phyloP scores from a whole-genome alignment of 1,139 yeast genomes.

The Pichiaceae sp. region DNA sequence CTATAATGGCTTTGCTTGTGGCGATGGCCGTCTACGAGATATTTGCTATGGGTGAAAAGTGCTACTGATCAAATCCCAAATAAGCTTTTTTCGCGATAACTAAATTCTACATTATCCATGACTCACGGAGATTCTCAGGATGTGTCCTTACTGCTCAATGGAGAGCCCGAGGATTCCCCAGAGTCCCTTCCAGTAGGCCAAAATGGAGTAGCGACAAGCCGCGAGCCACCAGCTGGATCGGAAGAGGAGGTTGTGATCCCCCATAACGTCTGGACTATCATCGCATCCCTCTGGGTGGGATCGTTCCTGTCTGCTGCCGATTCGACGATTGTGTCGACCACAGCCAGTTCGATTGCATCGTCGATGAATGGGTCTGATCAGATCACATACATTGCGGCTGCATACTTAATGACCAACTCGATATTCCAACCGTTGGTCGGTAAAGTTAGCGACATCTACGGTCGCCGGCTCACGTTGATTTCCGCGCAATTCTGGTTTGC shows the following conservation, averaged over 20 bases:
- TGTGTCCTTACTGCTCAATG: no score
- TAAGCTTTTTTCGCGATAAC: no score
- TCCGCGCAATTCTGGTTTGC: slow-evolving; percentile 38
- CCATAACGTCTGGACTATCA: slow-evolving; percentile 14
- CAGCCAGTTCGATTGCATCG: slow-evolving; percentile 27
- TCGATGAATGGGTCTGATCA: slow-evolving; percentile 30
- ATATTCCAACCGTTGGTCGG: slow-evolving; percentile 78
- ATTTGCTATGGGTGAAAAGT: slow-evolving; percentile 4
- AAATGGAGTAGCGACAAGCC: no score
- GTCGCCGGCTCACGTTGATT: slow-evolving; percentile 25
- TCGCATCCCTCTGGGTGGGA: slow-evolving; percentile 27
- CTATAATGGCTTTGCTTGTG: slow-evolving; percentile 28
- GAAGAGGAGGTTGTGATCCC: slow-evolving; percentile 17
- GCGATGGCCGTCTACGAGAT: slow-evolving; percentile 30
- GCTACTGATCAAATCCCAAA: no score
- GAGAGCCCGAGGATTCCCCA: no score
- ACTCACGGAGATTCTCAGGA: no score
- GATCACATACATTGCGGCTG: slow-evolving; percentile 33
- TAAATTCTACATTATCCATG: no score
- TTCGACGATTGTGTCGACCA: slow-evolving; percentile 30
- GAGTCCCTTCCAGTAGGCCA: no score
- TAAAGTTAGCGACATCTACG: slow-evolving; percentile 57
- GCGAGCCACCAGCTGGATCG: no score
- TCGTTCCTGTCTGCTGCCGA: slow-evolving; percentile 28
- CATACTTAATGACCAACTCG: slow-evolving; percentile 44